Conservation (phyloP, 176 grass and related monocot species). For the Chrysopogon serrulatus region DNA sequence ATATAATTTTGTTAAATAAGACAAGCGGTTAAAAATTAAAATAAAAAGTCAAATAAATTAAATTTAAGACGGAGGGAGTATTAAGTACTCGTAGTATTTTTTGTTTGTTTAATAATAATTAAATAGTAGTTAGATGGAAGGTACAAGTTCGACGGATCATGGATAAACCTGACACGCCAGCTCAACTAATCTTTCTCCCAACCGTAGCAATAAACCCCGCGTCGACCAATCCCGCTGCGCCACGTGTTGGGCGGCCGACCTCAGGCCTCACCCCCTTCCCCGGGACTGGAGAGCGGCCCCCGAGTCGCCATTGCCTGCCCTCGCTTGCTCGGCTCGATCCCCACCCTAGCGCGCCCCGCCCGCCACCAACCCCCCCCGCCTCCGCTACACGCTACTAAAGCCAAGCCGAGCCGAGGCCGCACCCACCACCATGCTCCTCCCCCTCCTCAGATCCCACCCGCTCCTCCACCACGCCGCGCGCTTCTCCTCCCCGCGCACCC, state of each 20-base stretch:
- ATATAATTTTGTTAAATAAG: no score
- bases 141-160: not conserved
- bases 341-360: not conserved
- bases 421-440: conserved; percentile 56
- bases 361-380: conserved; percentile 23
- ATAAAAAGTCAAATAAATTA: no score
- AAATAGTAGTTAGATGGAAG: not conserved
- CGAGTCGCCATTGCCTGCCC: conserved; percentile 1
- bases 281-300: not conserved
- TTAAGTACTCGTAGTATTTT: not conserved
- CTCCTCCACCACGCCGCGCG: conserved; percentile 47
- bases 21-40: no score
- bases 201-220: not conserved
- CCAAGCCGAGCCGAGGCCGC: conserved; percentile 5
- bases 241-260: conserved; percentile 30
- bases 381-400: conserved; percentile 35
- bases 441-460: conserved; percentile 75
- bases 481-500: conserved; percentile 11
- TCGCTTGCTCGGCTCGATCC: not conserved
- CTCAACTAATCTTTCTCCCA: not conserved
- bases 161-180: conserved; percentile 25
- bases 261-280: not conserved
- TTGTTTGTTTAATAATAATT: not conserved
- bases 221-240: conserved; percentile 23
- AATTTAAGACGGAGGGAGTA: no score